phyloP scores from a whole-genome alignment of 2,329 filamentous ascomycete genomes.

The Amesomyces nigricolor region DNA sequence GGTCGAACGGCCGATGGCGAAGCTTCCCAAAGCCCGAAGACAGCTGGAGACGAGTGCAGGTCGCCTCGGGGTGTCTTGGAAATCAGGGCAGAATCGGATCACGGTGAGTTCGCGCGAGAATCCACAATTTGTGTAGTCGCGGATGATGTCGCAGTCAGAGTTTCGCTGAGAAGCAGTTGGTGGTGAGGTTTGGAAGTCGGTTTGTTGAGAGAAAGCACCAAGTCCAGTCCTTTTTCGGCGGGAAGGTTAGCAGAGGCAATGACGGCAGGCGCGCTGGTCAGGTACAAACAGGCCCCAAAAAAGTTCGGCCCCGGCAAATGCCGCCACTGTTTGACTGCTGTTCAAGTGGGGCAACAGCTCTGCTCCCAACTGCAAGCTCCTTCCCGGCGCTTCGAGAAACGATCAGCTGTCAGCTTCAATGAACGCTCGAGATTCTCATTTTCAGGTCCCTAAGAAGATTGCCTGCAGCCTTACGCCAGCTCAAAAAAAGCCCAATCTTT shows the following conservation, averaged over 20 bases:
- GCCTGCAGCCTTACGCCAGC: no score
- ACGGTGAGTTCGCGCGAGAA: conserved; percentile 1
- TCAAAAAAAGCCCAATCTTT: neutral
- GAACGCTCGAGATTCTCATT: neutral
- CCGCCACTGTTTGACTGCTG: conserved; percentile 13
- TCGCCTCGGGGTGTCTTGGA: conserved; percentile 22
- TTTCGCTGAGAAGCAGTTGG: conserved; percentile 10
- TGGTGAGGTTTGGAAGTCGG: conserved; percentile 8
- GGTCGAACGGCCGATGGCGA: conserved; percentile 13
- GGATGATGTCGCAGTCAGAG: conserved; percentile 13
- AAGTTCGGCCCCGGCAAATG: conserved; percentile 22
- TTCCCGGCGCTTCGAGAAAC: neutral
- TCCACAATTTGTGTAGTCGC: neutral
- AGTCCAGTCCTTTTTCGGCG: conserved; percentile 21
- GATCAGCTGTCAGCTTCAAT: neutral
- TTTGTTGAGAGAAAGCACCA: conserved; percentile 14
- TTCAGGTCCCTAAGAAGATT: neutral
- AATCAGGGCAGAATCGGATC: conserved; percentile 1
- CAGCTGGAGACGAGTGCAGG: conserved; percentile 28
- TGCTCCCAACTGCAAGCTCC: neutral
- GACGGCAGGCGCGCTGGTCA: conserved; percentile 27
- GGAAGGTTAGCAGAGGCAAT: conserved; percentile 20
- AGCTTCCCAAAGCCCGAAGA: conserved; percentile 19
- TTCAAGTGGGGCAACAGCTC: conserved; percentile 18
- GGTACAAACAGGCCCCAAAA: conserved; percentile 24